Percentiles rank a stretch among this genome's conserved stretches.
Conservation (phyloP, 1,284 basidiomycete species). For the Sanghuangporus sanghuang region DNA sequence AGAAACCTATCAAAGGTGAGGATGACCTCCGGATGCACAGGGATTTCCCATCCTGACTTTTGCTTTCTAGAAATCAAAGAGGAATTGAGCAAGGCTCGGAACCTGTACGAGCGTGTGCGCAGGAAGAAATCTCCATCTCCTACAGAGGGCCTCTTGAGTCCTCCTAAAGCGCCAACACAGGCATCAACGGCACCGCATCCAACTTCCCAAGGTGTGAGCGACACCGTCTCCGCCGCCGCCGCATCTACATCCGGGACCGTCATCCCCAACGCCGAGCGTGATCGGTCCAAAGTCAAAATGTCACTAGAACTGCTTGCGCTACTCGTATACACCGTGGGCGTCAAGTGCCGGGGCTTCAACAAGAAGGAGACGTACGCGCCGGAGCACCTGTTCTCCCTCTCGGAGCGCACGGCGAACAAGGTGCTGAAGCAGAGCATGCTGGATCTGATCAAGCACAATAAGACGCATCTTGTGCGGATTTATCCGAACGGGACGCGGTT, state of each 20-base stretch:
- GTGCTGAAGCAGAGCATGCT: constrained; percentile 52
- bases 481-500: constrained; percentile 87
- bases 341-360: constrained; percentile 91
- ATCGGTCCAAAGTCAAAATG: constrained; percentile 54
- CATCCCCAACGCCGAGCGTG: background rate
- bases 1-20: constrained; percentile 14
- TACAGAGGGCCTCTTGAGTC: constrained; percentile 12
- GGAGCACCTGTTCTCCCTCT: constrained; percentile 91
- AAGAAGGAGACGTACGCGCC: constrained; percentile 85
- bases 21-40: background rate
- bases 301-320: constrained; percentile 70
- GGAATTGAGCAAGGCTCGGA: constrained; percentile 14
- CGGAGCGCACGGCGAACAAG: constrained; percentile 79
- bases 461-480: constrained; percentile 79
- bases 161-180: background rate
- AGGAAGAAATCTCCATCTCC: constrained; percentile 15
- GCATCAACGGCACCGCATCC: background rate
- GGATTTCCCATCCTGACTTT: background rate
- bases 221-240: background rate
- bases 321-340: constrained; percentile 93
- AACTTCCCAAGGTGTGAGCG: background rate
- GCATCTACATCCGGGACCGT: background rate
- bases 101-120: constrained; percentile 27
- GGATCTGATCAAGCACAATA: constrained; percentile 88
- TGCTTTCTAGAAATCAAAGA: constrained; percentile 12